Base-by-base conservation (phyloP, 768 basidiomycete species). In the Rickenella mellea region DNA sequence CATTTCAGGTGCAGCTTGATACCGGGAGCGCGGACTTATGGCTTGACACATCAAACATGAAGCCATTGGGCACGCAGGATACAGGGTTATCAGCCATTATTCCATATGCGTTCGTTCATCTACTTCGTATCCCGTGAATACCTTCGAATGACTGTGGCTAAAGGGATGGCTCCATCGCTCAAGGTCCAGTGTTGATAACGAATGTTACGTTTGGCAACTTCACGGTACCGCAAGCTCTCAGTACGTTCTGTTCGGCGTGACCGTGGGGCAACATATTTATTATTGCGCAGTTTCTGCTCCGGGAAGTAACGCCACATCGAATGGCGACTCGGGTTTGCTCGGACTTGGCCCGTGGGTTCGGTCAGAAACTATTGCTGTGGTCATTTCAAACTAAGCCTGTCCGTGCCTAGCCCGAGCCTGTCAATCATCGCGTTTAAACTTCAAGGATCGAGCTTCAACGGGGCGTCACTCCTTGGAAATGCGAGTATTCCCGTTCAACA, bases 1-100 rank as follows among this genome's bases (percentile, higher is more conserved):
- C n/a, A n/a, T n/a, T n/a, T 22, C 33, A 36, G 33, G 33, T 36
- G 19, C 33, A 36, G 15, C 33, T 36, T 22, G 33, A 36, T 22
- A 36, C 33, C 10, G 33, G 33, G 19, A 36, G 33, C 33, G 19
- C 33, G 9, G 33, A 36, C 12, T 22, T 36, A 17, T 36, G 33
- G 33, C 33, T 36, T 22, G 33, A 36, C 33, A 36, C 33, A 17
- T 36, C 33, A 9, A 19, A 17, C 15, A 22, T 22, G 19, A 36
- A 15, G 10, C 33, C 24, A 10, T 19, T 17, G 6, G 33, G 33
- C 33, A 17, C 24, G 10, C 19, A 17, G 33, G 24, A 36, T 22
- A 36, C 33, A 4, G 24, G 24, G 19, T 22, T 36, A 17, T 9
- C 19, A 10, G 19, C 33, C 11, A 22, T 17, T 22, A 36, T 36